A percentile compares a stretch with the other conserved stretches of the same genome.
Evolutionary conservation across 1,284 basidiomycete species (phyloP).

Genomic region (Fistulinella cinereoalba): DNA sequence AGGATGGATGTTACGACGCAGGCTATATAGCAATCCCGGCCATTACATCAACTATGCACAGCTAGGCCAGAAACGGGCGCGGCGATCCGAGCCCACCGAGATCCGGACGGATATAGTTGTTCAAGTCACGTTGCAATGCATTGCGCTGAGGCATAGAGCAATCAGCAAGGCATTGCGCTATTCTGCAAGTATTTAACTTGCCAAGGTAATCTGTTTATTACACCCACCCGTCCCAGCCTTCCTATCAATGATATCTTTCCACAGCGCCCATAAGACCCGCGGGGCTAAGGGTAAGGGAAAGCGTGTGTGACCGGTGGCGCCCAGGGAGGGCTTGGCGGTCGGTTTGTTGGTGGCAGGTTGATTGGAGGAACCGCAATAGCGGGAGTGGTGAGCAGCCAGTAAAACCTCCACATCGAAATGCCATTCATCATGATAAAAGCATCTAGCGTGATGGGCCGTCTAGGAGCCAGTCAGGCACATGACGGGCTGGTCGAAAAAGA

Average conservation of each 20-base stretch:
- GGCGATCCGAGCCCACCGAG: conserved; percentile 3
- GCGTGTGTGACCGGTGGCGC: too few species aligned
- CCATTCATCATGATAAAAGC: too few species aligned
- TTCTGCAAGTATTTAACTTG: background rate
- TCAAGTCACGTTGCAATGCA: background rate
- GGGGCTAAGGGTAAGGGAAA: too few species aligned
- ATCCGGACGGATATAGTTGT: background rate
- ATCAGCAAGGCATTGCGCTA: background rate
- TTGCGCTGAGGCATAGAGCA: background rate
- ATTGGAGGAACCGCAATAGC: too few species aligned
- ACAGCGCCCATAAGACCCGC: too few species aligned
- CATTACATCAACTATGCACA: conserved; percentile 23
- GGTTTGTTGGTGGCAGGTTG: too few species aligned
- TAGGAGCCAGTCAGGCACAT: background rate
- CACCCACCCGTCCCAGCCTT: background rate
- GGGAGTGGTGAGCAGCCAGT: conserved; percentile 1
- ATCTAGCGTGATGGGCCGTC: background rate
- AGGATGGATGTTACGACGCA: background rate
- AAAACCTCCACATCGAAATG: conserved; percentile 19
- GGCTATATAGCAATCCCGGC: conserved; percentile 24
- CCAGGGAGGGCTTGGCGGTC: too few species aligned
- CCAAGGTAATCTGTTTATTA: background rate
- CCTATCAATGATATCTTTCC: background rate
- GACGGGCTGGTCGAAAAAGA: background rate
- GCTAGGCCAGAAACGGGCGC: conserved; percentile 3